These are phyloP conservation scores for Amaranthus hypochondriacus DNA, from an alignment of 148 eudicot species.

Conservation along the genomic window DNA sequence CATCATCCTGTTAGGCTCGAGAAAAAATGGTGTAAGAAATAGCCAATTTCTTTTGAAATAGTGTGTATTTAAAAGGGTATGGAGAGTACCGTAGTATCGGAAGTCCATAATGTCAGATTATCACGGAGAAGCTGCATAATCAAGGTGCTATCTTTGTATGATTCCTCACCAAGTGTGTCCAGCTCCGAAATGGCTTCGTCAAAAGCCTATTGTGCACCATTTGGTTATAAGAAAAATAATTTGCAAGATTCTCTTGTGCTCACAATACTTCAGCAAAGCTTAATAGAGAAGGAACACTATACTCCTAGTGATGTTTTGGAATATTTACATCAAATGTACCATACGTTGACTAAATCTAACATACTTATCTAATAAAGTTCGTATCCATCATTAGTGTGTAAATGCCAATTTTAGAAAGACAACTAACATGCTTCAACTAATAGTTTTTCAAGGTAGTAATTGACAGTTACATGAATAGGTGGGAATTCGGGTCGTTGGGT, in stretches of 20 bases:
- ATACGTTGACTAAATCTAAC: no score
- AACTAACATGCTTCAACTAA: no score
- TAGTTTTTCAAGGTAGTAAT: no score
- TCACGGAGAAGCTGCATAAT: constrained; percentile 76
- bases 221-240: neutral
- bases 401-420: no score
- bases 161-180: constrained; percentile 69
- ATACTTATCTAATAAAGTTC: no score
- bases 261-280: no score
- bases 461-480: no score
- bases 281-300: no score
- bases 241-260: neutral
- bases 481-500: no score
- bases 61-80: neutral
- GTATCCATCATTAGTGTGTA: no score
- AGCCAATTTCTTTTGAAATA: neutral
- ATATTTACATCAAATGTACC: no score
- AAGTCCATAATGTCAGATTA: constrained; percentile 70
- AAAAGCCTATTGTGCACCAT: constrained; percentile 39
- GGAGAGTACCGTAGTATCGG: constrained; percentile 43
- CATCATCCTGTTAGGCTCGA: constrained; percentile 22
- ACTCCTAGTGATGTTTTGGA: no score
- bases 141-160: constrained; percentile 73
- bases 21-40: neutral
- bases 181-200: constrained; percentile 72